Base-by-base conservation (phyloP, 768 basidiomycete species). In the Leccinum subtestaceum region DNA sequence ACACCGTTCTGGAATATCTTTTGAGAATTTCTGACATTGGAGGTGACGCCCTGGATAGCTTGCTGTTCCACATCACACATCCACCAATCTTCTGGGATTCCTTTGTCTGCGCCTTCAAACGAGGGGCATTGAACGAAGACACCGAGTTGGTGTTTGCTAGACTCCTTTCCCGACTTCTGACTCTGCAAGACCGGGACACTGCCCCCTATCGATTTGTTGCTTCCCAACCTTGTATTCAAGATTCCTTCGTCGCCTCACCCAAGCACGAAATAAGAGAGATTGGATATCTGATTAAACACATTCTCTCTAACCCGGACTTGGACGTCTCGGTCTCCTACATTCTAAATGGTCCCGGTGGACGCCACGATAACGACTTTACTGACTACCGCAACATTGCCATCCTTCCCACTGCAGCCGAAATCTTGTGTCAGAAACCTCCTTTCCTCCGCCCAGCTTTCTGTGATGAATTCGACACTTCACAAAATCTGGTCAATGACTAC, bases 331-430 rank as follows among this genome's bases (percentile, higher is more conserved):
- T 59, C 4, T 55, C 61, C 25, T 63, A 63, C 13, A 62, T 55
- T 21, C 58, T 53, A 40, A 59, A 63, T 36, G 69, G 69, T 4
- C 82, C 87, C 1, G 87, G 87, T 0, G 88, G 87, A 4, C 77
- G 88, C 2, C 88, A 89, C 58, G 86, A 87, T 65, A 89, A 89
- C 52, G 87, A 89, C 64, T 81, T 81, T 57, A 63, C 65, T 4
- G 79, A 88, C 59, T 88, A 84, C 60, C 79, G 78, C 9, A 58
- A 80, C 32, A 84, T 89, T 19, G 67, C 80, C 13, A 84, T 89
- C 51, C 72, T 86, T 3, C 88, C 88, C 2, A 86, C 86, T 2
- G 77, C 81, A 0, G 81, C 83, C 46, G 87, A 89, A 65, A 72
- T 88, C 13, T 57, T 60, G 2, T 85, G 74, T 40, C 68, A 49